Percentiles rank a stretch among this genome's conserved stretches.
Evolutionary conservation across 164 flowering plant genomes (phyloP).

Genomic region (Protea cynaroides): DNA sequence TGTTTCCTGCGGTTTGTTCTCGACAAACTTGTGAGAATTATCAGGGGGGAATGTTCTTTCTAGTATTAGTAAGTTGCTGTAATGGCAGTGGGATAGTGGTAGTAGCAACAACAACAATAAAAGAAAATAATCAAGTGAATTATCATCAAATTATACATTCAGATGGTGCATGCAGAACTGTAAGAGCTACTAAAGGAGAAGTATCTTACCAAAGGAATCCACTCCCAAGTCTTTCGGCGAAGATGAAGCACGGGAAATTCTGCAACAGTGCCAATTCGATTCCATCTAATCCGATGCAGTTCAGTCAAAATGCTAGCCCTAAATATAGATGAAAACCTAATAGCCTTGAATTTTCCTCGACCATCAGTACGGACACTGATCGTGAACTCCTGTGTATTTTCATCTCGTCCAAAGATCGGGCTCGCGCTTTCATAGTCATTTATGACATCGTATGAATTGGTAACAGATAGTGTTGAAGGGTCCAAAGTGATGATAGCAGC

Average conservation of each 20-base stretch:
- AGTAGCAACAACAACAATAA: not conserved
- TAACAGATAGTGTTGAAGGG: constrained; percentile 66
- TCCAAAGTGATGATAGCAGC: constrained; percentile 66
- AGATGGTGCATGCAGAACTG: not conserved
- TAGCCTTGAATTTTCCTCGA: constrained; percentile 71
- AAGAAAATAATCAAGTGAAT: not conserved
- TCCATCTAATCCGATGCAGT: constrained; percentile 64
- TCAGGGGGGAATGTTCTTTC: too few species aligned
- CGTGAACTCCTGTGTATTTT: constrained; percentile 66
- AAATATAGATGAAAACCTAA: constrained; percentile 77
- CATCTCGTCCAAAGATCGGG: constrained; percentile 78
- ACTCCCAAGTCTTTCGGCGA: constrained; percentile 59
- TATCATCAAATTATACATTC: not conserved
- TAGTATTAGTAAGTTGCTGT: too few species aligned
- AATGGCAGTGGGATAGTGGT: not conserved
- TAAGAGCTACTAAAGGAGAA: not conserved
- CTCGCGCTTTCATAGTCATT: constrained; percentile 67
- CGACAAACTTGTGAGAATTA: too few species aligned
- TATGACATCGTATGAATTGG: constrained; percentile 76
- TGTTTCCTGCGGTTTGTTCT: too few species aligned
- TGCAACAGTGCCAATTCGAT: constrained; percentile 39
- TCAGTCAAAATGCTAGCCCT: constrained; percentile 89
- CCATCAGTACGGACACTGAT: constrained; percentile 86
- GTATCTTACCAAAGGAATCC: constrained; percentile 86
- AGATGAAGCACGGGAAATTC: constrained; percentile 87